Evolutionary conservation across 78 protist species (phyloP).

Genomic region (Tieghemostelium lacteum): DNA sequence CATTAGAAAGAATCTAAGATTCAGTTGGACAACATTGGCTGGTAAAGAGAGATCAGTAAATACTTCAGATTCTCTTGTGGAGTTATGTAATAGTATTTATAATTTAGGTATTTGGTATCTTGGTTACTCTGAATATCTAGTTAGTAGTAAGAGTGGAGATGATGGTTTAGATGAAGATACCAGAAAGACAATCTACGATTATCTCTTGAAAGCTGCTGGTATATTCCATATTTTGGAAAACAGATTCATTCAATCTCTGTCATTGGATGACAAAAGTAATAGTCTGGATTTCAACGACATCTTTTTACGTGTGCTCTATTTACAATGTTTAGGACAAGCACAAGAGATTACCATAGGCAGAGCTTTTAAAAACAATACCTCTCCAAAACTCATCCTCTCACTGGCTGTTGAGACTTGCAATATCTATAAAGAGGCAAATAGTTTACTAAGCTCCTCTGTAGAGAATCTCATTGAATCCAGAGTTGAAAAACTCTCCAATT

Average conservation of each 20-base stretch:
- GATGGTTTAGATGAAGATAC: conserved; percentile 20
- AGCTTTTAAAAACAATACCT: conserved; percentile 64
- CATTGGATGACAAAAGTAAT: background rate
- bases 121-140: conserved; percentile 48
- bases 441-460: background rate
- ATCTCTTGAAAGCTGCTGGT: conserved; percentile 57
- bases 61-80: conserved; percentile 22
- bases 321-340: conserved; percentile 52
- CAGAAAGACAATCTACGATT: conserved; percentile 46
- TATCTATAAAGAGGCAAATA: conserved; percentile 27
- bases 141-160: conserved; percentile 3
- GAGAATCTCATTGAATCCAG: background rate
- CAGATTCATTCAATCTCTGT: conserved; percentile 1
- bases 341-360: conserved; percentile 64
- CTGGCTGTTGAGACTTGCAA: conserved; percentile 57
- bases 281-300: conserved; percentile 43
- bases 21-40: conserved; percentile 46
- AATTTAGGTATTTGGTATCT: conserved; percentile 65
- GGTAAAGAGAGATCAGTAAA: conserved; percentile 9
- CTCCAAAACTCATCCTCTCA: conserved; percentile 1
- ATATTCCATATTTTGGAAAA: conserved; percentile 7
- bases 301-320: conserved; percentile 12
- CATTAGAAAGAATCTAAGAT: conserved; percentile 37
- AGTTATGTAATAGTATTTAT: conserved; percentile 9
- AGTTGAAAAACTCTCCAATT: conserved; percentile 20